Evolutionary conservation across 2,329 filamentous ascomycete species (phyloP), one percentile per base, ranked within the genome.

Genomic region (Colletotrichum sp.): DNA sequence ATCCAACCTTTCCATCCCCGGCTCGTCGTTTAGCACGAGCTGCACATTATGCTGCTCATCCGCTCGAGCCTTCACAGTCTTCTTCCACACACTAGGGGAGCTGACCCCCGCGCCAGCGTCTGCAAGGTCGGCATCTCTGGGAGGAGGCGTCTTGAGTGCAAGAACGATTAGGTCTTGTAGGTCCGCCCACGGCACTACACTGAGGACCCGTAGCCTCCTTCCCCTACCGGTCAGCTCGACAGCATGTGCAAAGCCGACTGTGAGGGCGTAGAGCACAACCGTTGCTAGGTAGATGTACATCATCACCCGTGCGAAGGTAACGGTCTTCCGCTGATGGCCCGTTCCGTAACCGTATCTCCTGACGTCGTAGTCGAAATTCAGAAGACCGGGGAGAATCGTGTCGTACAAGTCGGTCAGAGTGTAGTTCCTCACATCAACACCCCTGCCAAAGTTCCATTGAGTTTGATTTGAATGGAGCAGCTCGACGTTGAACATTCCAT

Each of bases 121-220:
- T 1, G 38, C 18, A 30, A 75, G 21, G 7, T 63, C 62, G 1
- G 5, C 18, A 10, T 68, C 69, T 5, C 13, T 14, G 2, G 69
- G 26, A 5, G 55, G 52, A 4, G 69, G 36, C 14, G 73, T 67
- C 7, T 36, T 55, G 1, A 75, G 32, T 7, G 55, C 69, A 3
- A 73, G 64, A 14, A 75, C 21, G 10, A 75, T 21, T 13, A 75
- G 32, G 10, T 73, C 73, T 7, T 75, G 73, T 10, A 75, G 21
- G n/a, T 75, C 73, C 6, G 55, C 18, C 73, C 73, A 73, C 3
- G 73, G 55, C 10, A 63, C 26, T 12, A 73, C 38, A 8, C 73
- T 73, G 30, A 43, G 24, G 3, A 72, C n/a, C 3, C 48, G 68
- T n/a, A 10, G 10, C 16, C 13, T 36, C 26, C 21, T 28, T 14